Conservation (phyloP, 1,139 yeast genomes). For the Taphrina flavorubra region DNA sequence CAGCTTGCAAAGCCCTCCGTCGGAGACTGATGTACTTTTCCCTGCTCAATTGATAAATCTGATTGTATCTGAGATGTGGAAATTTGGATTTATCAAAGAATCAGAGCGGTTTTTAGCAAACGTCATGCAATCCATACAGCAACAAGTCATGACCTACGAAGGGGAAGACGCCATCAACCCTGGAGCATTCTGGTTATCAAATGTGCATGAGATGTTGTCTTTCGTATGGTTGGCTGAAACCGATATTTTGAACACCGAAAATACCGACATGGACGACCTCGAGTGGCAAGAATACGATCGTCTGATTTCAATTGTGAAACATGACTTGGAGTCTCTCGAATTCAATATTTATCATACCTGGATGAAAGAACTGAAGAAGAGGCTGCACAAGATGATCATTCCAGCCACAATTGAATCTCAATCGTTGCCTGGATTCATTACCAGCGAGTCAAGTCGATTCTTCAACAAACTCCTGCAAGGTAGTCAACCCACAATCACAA, state of each 20-base stretch:
- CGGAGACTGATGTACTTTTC: slow-evolving; percentile 84
- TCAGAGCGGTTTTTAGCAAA: slow-evolving; percentile 91
- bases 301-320: slow-evolving; percentile 88
- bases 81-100: slow-evolving; percentile 89
- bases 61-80: slow-evolving; percentile 96
- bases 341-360: slow-evolving; percentile 95
- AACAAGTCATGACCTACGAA: slow-evolving; percentile 56
- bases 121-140: slow-evolving; percentile 85
- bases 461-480: slow-evolving; percentile 78
- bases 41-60: slow-evolving; percentile 95
- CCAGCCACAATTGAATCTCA: slow-evolving; percentile 94
- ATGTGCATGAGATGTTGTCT: slow-evolving; percentile 92
- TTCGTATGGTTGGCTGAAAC: slow-evolving; percentile 93
- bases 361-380: slow-evolving; percentile 95
- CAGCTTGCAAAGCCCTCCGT: slow-evolving; percentile 77
- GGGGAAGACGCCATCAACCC: slow-evolving; percentile 88
- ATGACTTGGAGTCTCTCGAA: slow-evolving; percentile 90
- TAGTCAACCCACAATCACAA: slow-evolving; percentile 70
- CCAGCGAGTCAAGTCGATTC: slow-evolving; percentile 85
- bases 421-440: slow-evolving; percentile 93
- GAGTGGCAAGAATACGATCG: slow-evolving; percentile 91
- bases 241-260: slow-evolving; percentile 77
- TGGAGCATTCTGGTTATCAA: slow-evolving; percentile 98
- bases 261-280: slow-evolving; percentile 81
- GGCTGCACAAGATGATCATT: slow-evolving; percentile 86